These are phyloP conservation scores for Lentinus brumalis DNA, from an alignment of 768 basidiomycete genomes.

Conservation along the genomic window DNA sequence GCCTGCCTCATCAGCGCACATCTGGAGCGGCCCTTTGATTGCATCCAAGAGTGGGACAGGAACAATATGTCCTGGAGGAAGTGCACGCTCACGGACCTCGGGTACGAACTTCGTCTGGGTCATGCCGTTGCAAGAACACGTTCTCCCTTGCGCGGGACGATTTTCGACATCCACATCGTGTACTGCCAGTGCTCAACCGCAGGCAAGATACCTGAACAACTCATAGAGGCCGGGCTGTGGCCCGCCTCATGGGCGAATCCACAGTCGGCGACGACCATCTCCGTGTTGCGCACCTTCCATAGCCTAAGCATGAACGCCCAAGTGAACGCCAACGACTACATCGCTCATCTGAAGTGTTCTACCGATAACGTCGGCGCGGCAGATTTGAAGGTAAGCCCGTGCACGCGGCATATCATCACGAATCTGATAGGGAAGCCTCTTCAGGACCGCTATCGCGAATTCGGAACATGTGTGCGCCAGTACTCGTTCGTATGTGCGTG, in stretches of 20 bases:
- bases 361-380: background rate
- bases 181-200: too few species aligned
- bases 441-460: conserved; percentile 11
- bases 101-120: too few species aligned
- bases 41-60: too few species aligned
- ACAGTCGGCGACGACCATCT: background rate
- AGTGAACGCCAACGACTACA: background rate
- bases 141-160: too few species aligned
- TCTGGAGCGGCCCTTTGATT: too few species aligned
- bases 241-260: conserved; percentile 1
- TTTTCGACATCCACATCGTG: too few species aligned
- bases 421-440: too few species aligned
- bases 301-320: background rate
- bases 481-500: background rate
- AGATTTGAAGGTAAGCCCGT: background rate
- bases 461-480: background rate
- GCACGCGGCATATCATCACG: background rate
- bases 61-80: too few species aligned
- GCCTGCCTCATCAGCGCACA: too few species aligned
- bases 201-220: too few species aligned
- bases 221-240: background rate
- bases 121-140: too few species aligned
- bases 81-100: too few species aligned
- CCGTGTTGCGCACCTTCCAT: background rate
- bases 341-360: background rate